Conservation (phyloP, 352 stramenopile genomes). For the Ophiocytium majus region DNA sequence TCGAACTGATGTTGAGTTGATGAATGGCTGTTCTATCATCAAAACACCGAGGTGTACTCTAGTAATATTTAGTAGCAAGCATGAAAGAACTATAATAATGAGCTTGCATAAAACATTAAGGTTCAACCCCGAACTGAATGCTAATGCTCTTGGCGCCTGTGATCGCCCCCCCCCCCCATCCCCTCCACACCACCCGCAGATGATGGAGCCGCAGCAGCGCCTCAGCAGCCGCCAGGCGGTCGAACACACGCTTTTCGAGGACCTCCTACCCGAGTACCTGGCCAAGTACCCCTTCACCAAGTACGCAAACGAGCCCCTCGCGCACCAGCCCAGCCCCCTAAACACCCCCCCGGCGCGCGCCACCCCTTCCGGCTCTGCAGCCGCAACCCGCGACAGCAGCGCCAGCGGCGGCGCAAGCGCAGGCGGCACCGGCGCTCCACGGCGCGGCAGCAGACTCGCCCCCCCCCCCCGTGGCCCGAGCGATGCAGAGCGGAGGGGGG, state of each 20-base stretch:
- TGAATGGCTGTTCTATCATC: no score
- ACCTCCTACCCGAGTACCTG: slow-evolving; percentile 38
- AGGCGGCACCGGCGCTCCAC: background rate
- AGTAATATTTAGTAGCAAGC: no score
- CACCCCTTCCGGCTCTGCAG: background rate
- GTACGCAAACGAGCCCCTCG: slow-evolving; percentile 5
- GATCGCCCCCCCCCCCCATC: background rate
- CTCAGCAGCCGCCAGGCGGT: slow-evolving; percentile 41
- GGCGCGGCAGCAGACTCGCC: background rate
- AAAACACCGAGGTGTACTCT: no score
- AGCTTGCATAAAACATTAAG: no score
- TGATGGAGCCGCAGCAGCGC: slow-evolving; percentile 35
- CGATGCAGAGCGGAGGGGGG: background rate
- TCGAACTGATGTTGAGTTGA: no score
- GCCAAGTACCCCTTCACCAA: slow-evolving; percentile 32
- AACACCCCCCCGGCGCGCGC: background rate
- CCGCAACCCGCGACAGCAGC: background rate
- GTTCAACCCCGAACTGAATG: no score
- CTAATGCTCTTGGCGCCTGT: no score
- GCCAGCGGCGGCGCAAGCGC: background rate
- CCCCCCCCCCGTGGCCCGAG: background rate
- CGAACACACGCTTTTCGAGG: slow-evolving; percentile 46
- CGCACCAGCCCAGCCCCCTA: background rate
- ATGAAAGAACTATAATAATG: no score
- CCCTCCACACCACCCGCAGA: background rate